These are phyloP conservation scores for Aspergillus bertholletiae DNA, from an alignment of 495 filamentous ascomycete species.

Conservation along the genomic window DNA sequence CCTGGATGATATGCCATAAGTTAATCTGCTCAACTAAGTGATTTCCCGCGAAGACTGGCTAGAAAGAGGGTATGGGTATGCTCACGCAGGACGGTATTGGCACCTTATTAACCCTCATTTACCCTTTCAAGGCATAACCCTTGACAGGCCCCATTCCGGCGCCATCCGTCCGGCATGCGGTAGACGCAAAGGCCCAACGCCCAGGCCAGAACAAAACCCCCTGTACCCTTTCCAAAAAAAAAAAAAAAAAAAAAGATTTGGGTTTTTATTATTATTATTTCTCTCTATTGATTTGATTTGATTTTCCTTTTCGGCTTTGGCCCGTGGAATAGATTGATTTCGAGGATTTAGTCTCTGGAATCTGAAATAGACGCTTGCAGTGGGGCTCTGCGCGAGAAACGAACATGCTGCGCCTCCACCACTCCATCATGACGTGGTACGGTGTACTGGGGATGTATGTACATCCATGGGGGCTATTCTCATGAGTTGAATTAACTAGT, in stretches of 20 bases:
- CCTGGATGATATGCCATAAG: slow-evolving; percentile 3
- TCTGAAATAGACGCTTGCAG: not conserved
- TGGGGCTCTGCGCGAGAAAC: slow-evolving; percentile 16
- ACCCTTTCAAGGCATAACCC: not conserved
- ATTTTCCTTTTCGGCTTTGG: not conserved
- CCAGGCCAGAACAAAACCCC: slow-evolving; percentile 4
- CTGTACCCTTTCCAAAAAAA: no score
- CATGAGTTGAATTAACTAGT: not conserved
- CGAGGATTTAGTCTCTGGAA: not conserved
- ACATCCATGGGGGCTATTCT: not conserved
- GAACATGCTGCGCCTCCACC: slow-evolving; percentile 20
- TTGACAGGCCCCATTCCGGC: slow-evolving; percentile 3
- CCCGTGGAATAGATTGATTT: not conserved
- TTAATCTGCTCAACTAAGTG: not conserved
- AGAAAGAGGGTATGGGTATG: no score
- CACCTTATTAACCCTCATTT: not conserved
- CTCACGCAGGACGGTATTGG: no score
- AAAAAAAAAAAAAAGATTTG: no score
- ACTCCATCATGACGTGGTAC: slow-evolving; percentile 15
- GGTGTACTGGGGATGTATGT: not conserved
- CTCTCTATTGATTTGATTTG: no score
- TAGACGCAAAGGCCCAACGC: slow-evolving; percentile 1
- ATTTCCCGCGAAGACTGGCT: not conserved
- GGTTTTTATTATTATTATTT: no score
- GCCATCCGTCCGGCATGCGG: slow-evolving; percentile 12